Evolutionary conservation across 2,329 filamentous ascomycete species (phyloP).

Genomic region (Aspergillus novoparasiticus): DNA sequence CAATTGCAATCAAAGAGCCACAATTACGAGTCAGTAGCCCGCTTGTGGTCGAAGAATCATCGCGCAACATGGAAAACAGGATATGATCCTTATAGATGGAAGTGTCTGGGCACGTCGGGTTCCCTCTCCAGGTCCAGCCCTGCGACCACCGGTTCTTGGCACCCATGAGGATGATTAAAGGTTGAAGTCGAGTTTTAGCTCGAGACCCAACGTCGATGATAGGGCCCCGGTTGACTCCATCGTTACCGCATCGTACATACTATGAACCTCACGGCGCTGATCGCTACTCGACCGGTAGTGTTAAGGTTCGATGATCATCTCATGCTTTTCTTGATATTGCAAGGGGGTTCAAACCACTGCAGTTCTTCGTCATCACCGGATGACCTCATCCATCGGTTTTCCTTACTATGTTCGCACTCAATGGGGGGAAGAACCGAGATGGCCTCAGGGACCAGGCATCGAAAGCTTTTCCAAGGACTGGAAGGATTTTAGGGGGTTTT

Average conservation of each 20-base stretch:
- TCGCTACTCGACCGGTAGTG: not conserved
- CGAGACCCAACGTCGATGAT: not conserved
- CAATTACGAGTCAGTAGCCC: too few relatives aligned
- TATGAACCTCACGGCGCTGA: not conserved
- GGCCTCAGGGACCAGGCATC: not conserved
- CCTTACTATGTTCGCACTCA: not conserved
- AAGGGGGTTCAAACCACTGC: too few relatives aligned
- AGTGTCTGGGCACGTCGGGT: too few relatives aligned
- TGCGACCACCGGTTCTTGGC: too few relatives aligned
- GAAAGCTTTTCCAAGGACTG: too few relatives aligned
- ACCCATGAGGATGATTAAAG: not conserved
- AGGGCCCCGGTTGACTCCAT: not conserved
- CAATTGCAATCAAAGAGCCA: too few relatives aligned
- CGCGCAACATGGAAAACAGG: not conserved
- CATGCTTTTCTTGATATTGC: too few relatives aligned
- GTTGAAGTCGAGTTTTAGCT: not conserved
- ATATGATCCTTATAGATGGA: not conserved
- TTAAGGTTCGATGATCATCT: not conserved
- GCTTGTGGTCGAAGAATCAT: too few relatives aligned
- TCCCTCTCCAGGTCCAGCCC: not conserved
- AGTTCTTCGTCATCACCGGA: not conserved
- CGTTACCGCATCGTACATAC: not conserved
- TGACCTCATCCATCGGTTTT: not conserved
- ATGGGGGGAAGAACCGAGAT: not conserved
- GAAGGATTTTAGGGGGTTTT: too few relatives aligned